Conservation (phyloP, 2,329 filamentous ascomycete species). For the Blastomyces gilchristii region DNA sequence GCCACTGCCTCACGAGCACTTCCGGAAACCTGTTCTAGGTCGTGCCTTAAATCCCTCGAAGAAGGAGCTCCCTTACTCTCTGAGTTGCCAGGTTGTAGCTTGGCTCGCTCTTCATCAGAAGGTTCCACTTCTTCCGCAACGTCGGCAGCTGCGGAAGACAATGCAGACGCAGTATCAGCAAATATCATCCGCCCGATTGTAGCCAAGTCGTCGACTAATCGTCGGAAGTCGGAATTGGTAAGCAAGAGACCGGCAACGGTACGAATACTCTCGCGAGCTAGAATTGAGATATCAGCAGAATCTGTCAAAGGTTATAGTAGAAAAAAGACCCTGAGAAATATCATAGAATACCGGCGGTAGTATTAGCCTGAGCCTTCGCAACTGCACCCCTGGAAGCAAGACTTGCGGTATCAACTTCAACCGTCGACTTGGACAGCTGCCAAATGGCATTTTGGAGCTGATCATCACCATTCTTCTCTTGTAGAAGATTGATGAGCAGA, state of each 20-base stretch:
- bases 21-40: conserved; percentile 44
- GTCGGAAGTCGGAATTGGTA: conserved; percentile 80
- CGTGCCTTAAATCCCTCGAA: conserved; percentile 51
- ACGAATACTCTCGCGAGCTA: conserved; percentile 69
- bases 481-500: conserved; percentile 69
- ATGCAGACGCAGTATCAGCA: conserved; percentile 68
- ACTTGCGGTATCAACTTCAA: conserved; percentile 57
- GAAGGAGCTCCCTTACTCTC: conserved; percentile 44
- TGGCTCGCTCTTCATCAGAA: conserved; percentile 48
- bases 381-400: conserved; percentile 51
- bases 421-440: conserved; percentile 64
- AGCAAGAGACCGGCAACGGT: conserved; percentile 77
- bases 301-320: conserved; percentile 7
- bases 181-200: conserved; percentile 75
- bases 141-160: conserved; percentile 65
- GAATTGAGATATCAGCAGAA: conserved; percentile 14
- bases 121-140: conserved; percentile 65
- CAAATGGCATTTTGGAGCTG: conserved; percentile 88
- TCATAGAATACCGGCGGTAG: conserved; percentile 49
- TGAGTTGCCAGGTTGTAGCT: conserved; percentile 40
- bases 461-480: conserved; percentile 72
- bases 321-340: neutral
- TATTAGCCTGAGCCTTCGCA: conserved; percentile 59
- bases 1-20: conserved; percentile 27
- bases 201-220: conserved; percentile 71